Percentiles rank a stretch among this genome's conserved stretches.
Evolutionary conservation across 2,329 filamentous ascomycete genomes (phyloP).

Genomic region (Pseudofabraea citricarpa): DNA sequence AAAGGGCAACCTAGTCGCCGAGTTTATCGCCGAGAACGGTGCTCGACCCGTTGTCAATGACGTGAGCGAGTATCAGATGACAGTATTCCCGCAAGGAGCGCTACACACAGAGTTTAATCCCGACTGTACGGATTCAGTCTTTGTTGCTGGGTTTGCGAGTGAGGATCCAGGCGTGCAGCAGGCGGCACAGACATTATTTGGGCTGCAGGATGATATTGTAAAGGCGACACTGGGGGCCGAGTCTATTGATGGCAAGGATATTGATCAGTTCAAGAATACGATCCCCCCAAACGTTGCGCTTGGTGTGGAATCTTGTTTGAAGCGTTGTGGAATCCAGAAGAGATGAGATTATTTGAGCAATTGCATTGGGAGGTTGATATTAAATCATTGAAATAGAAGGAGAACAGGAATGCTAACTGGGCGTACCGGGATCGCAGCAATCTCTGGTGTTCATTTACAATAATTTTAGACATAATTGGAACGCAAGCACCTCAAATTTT

Average conservation of each 20-base stretch:
- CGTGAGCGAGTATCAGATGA: conserved; percentile 41
- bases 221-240: conserved; percentile 22
- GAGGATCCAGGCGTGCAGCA: conserved; percentile 32
- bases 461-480: too few relatives aligned
- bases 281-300: conserved; percentile 37
- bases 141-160: conserved; percentile 38
- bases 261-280: conserved; percentile 24
- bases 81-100: conserved; percentile 48
- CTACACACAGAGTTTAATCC: conserved; percentile 53
- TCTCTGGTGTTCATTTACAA: too few relatives aligned
- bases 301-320: conserved; percentile 39
- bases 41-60: conserved; percentile 35
- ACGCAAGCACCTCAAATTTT: too few relatives aligned
- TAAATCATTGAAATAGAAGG: too few relatives aligned
- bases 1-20: conserved; percentile 42
- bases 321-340: conserved; percentile 33
- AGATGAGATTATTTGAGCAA: too few relatives aligned
- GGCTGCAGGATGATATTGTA: conserved; percentile 28
- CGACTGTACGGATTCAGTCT: conserved; percentile 42
- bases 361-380: too few relatives aligned
- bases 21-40: conserved; percentile 49
- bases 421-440: too few relatives aligned
- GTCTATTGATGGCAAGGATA: conserved; percentile 26
- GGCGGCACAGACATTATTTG: conserved; percentile 32
- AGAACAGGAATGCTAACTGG: too few relatives aligned